A percentile compares a stretch with the other conserved stretches of the same genome.
Evolutionary conservation across 1,284 basidiomycete species (phyloP).

Genomic region (Moesziomyces globuligerus): DNA sequence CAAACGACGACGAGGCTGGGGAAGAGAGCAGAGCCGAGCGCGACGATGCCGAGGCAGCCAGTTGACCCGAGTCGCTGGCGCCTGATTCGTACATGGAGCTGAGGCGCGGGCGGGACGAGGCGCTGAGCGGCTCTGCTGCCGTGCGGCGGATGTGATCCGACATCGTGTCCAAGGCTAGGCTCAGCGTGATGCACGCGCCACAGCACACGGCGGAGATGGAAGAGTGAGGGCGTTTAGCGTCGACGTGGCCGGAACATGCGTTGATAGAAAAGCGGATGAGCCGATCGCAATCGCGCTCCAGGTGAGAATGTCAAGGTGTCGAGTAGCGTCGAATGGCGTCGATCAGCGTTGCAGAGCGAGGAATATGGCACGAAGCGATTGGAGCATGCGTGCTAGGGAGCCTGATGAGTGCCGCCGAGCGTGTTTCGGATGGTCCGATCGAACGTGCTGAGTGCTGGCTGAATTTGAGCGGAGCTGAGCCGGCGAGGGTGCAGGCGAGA

Average conservation of each 20-base stretch:
- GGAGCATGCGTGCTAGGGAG: too few relatives aligned
- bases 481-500: too few relatives aligned
- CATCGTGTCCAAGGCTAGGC: slow-evolving; percentile 8
- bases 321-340: too few relatives aligned
- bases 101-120: slow-evolving; percentile 17
- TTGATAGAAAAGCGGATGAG: too few relatives aligned
- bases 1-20: slow-evolving; percentile 8
- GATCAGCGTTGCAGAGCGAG: too few relatives aligned
- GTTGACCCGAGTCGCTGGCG: slow-evolving; percentile 8
- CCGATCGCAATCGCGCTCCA: too few relatives aligned
- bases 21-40: slow-evolving; percentile 11
- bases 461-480: too few relatives aligned
- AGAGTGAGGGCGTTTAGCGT: background rate
- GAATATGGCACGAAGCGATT: too few relatives aligned
- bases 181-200: slow-evolving; percentile 1
- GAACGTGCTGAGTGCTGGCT: too few relatives aligned
- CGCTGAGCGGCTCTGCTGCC: slow-evolving; percentile 13
- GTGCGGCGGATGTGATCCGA: slow-evolving; percentile 22
- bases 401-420: too few relatives aligned
- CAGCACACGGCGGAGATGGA: slow-evolving; percentile 7
- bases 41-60: slow-evolving; percentile 12
- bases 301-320: too few relatives aligned
- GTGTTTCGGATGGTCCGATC: too few relatives aligned
- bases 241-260: slow-evolving; percentile 1
- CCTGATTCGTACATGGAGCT: slow-evolving; percentile 23